Evolutionary conservation across 2,329 filamentous ascomycete genomes (phyloP), one percentile per base, ranked within the genome.

Genomic region (Hymenoscyphus fructigenus): DNA sequence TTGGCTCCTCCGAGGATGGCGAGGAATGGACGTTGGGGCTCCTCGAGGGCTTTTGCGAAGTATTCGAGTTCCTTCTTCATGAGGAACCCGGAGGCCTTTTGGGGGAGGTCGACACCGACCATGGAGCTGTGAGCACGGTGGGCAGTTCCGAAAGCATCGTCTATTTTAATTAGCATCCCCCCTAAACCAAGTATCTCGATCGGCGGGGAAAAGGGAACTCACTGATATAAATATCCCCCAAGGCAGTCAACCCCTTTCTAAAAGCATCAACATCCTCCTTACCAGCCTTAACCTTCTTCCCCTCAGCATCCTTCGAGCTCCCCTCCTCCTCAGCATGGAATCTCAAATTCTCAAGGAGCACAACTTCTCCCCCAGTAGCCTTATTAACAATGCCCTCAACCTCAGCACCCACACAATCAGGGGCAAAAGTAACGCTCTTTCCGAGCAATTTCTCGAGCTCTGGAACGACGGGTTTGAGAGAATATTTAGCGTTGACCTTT

Each of bases 21-120:
- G 62, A 99, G 89, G 91, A 99, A 99, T 67, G 95, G 95, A 64
- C 94, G 89, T 83, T 96, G 85, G 68, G 95, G 95, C 74, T 86
- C 88, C 84, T 99, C 95, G 67, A 99, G 91, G 47, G 93, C 95
- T 84, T 97, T 88, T 70, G 95, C 95, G 78, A 99, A 99, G 89
- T 99, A 99, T 78, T 99, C 95, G 69, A 99, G 91, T 82, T 99
- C 95, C 86, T 98, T 99, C 91, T 99, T 99, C 85, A 99, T 93
- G 76, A 99, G 88, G 89, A 97, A 99, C 69, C 95, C 95, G 64
- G 94, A 92, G 10, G 95, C 95, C 85, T 97, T 97, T 80, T 98
- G 92, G 73, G 94, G 93, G 59, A 99, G 90, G 72, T 97, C 88
- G 70, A 97, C 86, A 76, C 95, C 95, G 75, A 99, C 95, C 95